Evolutionary conservation across 2,329 filamentous ascomycete species (phyloP), one percentile per base, ranked within the genome.

Genomic region (Proliferodiscus dingleyae): DNA sequence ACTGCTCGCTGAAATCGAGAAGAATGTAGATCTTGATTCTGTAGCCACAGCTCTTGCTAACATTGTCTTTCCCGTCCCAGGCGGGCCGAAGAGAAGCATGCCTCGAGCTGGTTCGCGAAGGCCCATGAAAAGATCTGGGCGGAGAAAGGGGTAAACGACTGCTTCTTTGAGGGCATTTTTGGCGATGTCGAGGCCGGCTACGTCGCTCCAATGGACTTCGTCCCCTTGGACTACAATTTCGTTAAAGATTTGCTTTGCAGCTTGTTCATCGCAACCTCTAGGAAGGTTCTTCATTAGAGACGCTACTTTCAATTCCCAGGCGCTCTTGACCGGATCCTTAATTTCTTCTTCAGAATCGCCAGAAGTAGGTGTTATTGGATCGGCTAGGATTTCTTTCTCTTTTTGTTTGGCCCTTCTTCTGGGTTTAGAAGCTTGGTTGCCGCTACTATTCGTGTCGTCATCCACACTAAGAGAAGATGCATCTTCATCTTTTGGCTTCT

Each of bases 31-130:
- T 58, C 83, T 85, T 2, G 88, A 95, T 66, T 98, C 93, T 0
- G 93, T 97, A 1, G 93, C 93, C 1, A 97, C 91, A 7, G 89
- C 89, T 53, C 93, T 80, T 8, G 93, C 93, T 29, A 98, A 73
- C 93, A 98, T 98, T 0, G 93, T 98, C 67, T 98, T 98, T 42
- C 93, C 93, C 0, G 93, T 98, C n/a, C 93, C 93, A 0, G 93
- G 93, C 1, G 93, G 93, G 0, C 93, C 93, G 62, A 98, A 98
- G 1, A 98, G 74, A 1, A 98, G 74, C 88, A 98, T 97, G 5
- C 93, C 93, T 47, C 89, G 77, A 11, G 93, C 91, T 16, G 93
- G 93, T 62, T 98, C 93, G 30, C 93, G 85, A 9, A 98, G 74
- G 0, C 93, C 93, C 78, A 91, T 93, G 69, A 98, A 98, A 2